These are phyloP conservation scores for Citrus cavaleriei DNA, from an alignment of 345 rosid species.

Conservation along the genomic window DNA sequence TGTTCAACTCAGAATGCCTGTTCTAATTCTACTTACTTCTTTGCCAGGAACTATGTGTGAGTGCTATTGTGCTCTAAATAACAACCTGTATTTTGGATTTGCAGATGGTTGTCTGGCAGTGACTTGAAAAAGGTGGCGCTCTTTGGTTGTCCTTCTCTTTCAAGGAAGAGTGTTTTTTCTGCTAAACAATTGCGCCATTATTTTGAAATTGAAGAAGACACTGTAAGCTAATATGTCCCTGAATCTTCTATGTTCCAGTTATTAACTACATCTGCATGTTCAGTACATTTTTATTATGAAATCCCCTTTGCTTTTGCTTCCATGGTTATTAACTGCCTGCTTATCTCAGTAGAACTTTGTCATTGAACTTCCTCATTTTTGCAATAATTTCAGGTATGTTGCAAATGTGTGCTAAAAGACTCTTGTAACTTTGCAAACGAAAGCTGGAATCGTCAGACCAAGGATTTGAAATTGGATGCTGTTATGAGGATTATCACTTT, in stretches of 20 bases:
- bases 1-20: background rate
- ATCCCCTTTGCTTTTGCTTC: background rate
- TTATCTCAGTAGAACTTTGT: background rate
- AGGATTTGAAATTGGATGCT: conserved; percentile 41
- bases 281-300: background rate
- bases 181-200: conserved; percentile 70
- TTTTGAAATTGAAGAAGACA: conserved; percentile 61
- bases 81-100: conserved; percentile 17
- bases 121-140: conserved; percentile 59
- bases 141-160: conserved; percentile 71
- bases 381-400: conserved; percentile 56
- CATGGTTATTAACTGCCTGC: background rate
- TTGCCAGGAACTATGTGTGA: background rate
- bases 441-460: conserved; percentile 37
- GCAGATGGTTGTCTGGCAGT: conserved; percentile 78
- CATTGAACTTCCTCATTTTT: background rate
- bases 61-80: background rate
- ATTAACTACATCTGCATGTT: background rate
- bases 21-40: background rate
- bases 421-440: conserved; percentile 65
- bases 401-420: conserved; percentile 48
- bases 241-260: background rate
- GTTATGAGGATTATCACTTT: conserved; percentile 56
- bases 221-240: conserved; percentile 40
- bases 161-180: conserved; percentile 42